These are phyloP conservation scores for Brassica nigra DNA, from an alignment of 345 rosid species.

Conservation along the genomic window DNA sequence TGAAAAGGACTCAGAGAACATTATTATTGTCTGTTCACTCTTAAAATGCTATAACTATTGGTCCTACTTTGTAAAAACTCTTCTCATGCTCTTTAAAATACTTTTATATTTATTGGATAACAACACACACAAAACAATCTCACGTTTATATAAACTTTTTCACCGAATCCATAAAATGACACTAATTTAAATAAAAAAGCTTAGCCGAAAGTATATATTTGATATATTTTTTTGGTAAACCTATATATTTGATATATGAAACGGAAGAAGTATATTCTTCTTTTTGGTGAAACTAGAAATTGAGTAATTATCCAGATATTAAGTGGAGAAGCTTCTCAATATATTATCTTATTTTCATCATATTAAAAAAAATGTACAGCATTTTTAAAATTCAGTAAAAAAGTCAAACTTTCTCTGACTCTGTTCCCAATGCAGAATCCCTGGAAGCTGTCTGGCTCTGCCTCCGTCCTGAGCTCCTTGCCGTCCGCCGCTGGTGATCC, in stretches of 20 bases:
- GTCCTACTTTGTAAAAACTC: slow-evolving; percentile 15
- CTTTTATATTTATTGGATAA: slow-evolving; percentile 8
- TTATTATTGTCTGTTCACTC: not conserved
- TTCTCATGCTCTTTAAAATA: not conserved
- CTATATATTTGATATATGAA: not conserved
- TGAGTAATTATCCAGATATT: not conserved
- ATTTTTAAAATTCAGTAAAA: too few species aligned
- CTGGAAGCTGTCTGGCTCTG: too few species aligned
- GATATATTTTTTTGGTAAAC: not conserved
- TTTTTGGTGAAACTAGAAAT: not conserved
- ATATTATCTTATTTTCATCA: too few species aligned
- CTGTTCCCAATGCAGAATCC: too few species aligned
- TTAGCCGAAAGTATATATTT: not conserved
- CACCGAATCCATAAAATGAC: not conserved
- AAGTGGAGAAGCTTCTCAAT: not conserved
- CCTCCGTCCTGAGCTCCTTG: too few species aligned
- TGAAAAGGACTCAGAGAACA: slow-evolving; percentile 27
- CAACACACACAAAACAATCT: not conserved
- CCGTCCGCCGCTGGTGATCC: too few species aligned
- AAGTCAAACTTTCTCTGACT: too few species aligned
- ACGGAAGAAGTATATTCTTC: not conserved
- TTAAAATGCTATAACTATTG: slow-evolving; percentile 11
- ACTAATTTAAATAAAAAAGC: not conserved
- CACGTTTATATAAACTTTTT: not conserved
- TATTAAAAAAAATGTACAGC: too few species aligned